Conservation (phyloP, 2,329 filamentous ascomycete genomes). For the Shiraia bambusicola region DNA sequence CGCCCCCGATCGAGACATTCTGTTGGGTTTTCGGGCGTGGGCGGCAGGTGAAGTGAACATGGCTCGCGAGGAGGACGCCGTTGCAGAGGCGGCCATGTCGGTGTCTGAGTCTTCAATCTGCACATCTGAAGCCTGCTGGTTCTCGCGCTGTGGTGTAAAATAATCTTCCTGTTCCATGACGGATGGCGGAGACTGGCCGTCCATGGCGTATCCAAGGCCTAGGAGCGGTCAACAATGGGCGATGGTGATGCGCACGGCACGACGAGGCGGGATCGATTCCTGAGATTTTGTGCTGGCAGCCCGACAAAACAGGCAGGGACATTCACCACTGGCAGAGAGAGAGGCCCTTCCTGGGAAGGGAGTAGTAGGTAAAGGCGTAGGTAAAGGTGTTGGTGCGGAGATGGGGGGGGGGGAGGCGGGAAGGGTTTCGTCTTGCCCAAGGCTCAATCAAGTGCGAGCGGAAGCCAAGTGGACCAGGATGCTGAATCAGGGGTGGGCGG, state of each 20-base stretch:
- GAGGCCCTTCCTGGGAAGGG: neutral
- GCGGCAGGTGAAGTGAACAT: conserved; percentile 41
- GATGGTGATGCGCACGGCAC: conserved; percentile 2
- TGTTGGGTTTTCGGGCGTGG: conserved; percentile 41
- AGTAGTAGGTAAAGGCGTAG: too few species aligned
- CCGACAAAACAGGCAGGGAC: conserved; percentile 4
- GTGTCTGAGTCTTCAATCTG: conserved; percentile 37
- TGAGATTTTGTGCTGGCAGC: conserved; percentile 1
- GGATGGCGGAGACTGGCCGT: conserved; percentile 13
- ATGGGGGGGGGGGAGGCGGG: conserved; percentile 8
- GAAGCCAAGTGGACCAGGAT: neutral
- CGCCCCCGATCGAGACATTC: conserved; percentile 45
- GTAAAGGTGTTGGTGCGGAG: conserved; percentile 6
- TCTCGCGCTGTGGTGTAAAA: conserved; percentile 26
- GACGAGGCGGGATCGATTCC: conserved; percentile 1
- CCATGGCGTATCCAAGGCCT: conserved; percentile 9
- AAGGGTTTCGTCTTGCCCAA: conserved; percentile 12
- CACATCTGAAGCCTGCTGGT: conserved; percentile 19
- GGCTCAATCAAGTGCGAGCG: neutral
- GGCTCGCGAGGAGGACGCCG: conserved; percentile 36
- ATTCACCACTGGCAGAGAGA: conserved; percentile 4
- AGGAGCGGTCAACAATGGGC: conserved; percentile 5
- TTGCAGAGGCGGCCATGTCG: conserved; percentile 39
- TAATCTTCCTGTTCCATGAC: conserved; percentile 40
- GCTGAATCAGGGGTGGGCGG: neutral